Conservation (phyloP, 805 yeast species). For the Isabelozyma gotoi region DNA sequence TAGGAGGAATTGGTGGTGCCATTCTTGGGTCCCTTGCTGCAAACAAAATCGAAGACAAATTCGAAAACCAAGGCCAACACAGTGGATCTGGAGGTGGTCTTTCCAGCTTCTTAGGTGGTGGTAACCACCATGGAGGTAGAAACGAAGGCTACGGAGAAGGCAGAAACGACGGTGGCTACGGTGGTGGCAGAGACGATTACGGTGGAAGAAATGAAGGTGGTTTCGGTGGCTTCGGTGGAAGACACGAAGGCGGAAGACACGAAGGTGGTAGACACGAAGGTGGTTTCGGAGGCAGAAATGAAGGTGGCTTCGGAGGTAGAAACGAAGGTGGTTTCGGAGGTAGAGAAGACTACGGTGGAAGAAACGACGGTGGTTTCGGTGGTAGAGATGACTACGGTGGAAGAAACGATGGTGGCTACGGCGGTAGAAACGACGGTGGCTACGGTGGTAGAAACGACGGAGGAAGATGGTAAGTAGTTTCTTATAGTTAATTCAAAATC, state of each 20-base stretch:
- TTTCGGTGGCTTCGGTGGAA: slow-evolving; percentile 9
- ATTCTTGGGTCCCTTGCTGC: slow-evolving; percentile 56
- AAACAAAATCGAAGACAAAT: slow-evolving; percentile 45
- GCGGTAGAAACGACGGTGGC: slow-evolving; percentile 18
- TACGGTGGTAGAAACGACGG: slow-evolving; percentile 9
- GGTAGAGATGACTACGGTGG: slow-evolving; percentile 20
- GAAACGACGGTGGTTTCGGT: slow-evolving; percentile 10
- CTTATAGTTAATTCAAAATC: background rate
- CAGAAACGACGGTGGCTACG: slow-evolving; percentile 11
- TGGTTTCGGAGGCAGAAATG: slow-evolving; percentile 9
- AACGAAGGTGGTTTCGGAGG: slow-evolving; percentile 8
- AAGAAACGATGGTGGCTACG: slow-evolving; percentile 10
- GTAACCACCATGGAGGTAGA: slow-evolving; percentile 4
- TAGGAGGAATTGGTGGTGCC: slow-evolving; percentile 54
- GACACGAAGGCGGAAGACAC: slow-evolving; percentile 8
- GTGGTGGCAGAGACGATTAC: slow-evolving; percentile 13
- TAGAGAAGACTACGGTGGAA: slow-evolving; percentile 14
- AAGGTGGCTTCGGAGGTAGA: slow-evolving; percentile 9
- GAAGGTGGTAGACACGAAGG: slow-evolving; percentile 11
- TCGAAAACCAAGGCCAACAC: slow-evolving; percentile 20
- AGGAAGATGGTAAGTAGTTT: slow-evolving; percentile 4
- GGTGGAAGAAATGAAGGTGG: slow-evolving; percentile 6
- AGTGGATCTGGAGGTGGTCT: slow-evolving; percentile 8
- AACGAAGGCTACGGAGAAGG: slow-evolving; percentile 4
- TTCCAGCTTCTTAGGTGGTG: slow-evolving; percentile 5